A percentile compares a stretch with the other conserved stretches of the same genome.
These are phyloP conservation scores for Grammothele lineata DNA, from an alignment of 768 basidiomycete genomes.

Conservation along the genomic window DNA sequence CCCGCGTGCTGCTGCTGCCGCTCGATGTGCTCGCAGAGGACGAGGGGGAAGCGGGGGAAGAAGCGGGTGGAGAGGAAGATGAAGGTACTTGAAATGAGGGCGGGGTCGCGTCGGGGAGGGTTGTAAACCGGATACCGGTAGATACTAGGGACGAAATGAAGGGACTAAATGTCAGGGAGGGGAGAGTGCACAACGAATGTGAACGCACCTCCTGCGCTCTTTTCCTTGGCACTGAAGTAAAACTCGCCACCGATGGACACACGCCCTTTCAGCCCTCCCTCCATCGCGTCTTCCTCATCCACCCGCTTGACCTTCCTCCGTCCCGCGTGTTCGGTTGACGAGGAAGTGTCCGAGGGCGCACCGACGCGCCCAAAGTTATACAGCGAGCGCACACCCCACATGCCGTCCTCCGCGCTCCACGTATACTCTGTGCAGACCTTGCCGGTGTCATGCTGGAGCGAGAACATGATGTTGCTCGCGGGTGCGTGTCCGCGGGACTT, in stretches of 20 bases:
- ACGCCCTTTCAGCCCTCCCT: constrained; percentile 86
- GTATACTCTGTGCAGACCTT: constrained; percentile 93
- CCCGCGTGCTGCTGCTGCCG: too few species aligned
- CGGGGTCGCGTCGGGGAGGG: constrained; percentile 74
- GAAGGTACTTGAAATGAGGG: constrained; percentile 54
- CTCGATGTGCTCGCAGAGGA: too few species aligned
- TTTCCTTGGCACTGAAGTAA: constrained; percentile 90
- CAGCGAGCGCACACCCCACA: constrained; percentile 85
- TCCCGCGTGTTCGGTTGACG: constrained; percentile 1
- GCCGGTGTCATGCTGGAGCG: constrained; percentile 88
- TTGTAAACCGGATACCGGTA: constrained; percentile 91
- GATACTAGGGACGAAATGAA: constrained; percentile 55
- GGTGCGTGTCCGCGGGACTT: constrained; percentile 36
- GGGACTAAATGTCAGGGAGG: not conserved
- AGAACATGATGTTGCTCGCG: constrained; percentile 70
- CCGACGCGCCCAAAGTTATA: constrained; percentile 87
- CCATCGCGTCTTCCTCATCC: constrained; percentile 91
- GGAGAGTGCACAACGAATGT: not conserved
- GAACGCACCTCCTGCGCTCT: constrained; percentile 83
- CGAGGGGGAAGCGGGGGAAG: constrained; percentile 25
- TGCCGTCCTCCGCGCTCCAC: constrained; percentile 90
- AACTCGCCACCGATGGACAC: constrained; percentile 91
- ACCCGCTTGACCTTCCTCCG: constrained; percentile 54
- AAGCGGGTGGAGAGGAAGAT: constrained; percentile 31
- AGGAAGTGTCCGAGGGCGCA: constrained; percentile 20